phyloP scores from a whole-genome alignment of 768 basidiomycete species.

The Strobilomyces echinocephalus region DNA sequence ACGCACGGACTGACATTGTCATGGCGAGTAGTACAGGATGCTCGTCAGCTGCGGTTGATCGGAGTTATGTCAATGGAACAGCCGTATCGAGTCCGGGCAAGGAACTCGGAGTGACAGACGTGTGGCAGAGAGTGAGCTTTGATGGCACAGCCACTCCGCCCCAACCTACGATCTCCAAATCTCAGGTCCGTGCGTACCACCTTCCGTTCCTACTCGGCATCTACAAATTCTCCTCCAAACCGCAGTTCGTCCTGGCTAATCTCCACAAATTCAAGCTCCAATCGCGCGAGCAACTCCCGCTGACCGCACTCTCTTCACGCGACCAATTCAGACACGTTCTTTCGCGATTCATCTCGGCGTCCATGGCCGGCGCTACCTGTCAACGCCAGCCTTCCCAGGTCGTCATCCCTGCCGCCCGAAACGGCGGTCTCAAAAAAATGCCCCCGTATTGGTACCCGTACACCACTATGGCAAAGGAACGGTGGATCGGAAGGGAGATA shows the following conservation, averaged over 20 bases:
- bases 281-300: slow-evolving; percentile 31
- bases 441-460: slow-evolving; percentile 92
- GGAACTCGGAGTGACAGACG: too few relatives aligned
- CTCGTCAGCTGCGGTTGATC: neutral
- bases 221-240: slow-evolving; percentile 18
- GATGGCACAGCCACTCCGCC: slow-evolving; percentile 13
- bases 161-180: neutral
- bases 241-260: slow-evolving; percentile 30
- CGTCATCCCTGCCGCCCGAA: slow-evolving; percentile 7
- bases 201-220: too few relatives aligned
- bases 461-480: slow-evolving; percentile 86
- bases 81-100: neutral
- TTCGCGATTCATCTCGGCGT: slow-evolving; percentile 45
- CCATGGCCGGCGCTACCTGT: slow-evolving; percentile 37
- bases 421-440: slow-evolving; percentile 66
- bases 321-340: slow-evolving; percentile 58
- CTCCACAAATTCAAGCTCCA: slow-evolving; percentile 24
- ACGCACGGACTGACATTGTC: neutral
- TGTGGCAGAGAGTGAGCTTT: neutral
- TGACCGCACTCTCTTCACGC: slow-evolving; percentile 45
- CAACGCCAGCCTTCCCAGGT: slow-evolving; percentile 27
- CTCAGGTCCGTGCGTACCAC: slow-evolving; percentile 10
- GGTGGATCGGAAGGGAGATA: slow-evolving; percentile 85
- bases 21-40: neutral
- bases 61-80: neutral